phyloP scores from a whole-genome alignment of 306 rosid species.

The Alnus rubra region DNA sequence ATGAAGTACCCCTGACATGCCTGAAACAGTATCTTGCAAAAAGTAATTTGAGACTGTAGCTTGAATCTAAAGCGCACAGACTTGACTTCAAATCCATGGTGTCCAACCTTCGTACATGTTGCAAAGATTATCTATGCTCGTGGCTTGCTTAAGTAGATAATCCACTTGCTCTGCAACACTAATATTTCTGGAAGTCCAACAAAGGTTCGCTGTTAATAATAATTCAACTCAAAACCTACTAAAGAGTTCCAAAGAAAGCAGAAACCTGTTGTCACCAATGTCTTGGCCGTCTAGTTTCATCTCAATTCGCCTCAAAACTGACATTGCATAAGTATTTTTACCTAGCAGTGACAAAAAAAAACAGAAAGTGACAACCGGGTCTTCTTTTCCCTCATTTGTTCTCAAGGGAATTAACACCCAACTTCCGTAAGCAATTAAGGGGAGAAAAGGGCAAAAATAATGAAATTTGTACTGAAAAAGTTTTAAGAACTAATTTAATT shows the following conservation, averaged over 20 bases:
- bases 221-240: constrained; percentile 9
- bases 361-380: constrained; percentile 22
- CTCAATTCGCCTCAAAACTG: constrained; percentile 79
- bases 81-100: constrained; percentile 83
- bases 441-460: not conserved
- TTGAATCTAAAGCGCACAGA: constrained; percentile 21
- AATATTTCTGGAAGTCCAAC: constrained; percentile 65
- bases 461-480: not conserved
- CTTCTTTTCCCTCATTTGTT: constrained; percentile 22
- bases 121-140: constrained; percentile 89
- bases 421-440: not conserved
- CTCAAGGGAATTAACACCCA: constrained; percentile 15
- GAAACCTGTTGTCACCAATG: constrained; percentile 70
- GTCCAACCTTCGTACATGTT: constrained; percentile 99
- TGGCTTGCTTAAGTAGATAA: constrained; percentile 90
- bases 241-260: constrained; percentile 27
- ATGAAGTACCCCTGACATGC: constrained; percentile 19
- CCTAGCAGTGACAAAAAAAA: constrained; percentile 45
- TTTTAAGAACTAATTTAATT: constrained; percentile 2
- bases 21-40: constrained; percentile 21
- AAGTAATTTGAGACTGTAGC: constrained; percentile 21
- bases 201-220: constrained; percentile 25
- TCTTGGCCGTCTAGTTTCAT: constrained; percentile 88
- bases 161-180: constrained; percentile 85
- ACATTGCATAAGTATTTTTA: constrained; percentile 83